phyloP scores from a whole-genome alignment of 371 early-diverging fungal genomes.

The Funneliformis caledonium region DNA sequence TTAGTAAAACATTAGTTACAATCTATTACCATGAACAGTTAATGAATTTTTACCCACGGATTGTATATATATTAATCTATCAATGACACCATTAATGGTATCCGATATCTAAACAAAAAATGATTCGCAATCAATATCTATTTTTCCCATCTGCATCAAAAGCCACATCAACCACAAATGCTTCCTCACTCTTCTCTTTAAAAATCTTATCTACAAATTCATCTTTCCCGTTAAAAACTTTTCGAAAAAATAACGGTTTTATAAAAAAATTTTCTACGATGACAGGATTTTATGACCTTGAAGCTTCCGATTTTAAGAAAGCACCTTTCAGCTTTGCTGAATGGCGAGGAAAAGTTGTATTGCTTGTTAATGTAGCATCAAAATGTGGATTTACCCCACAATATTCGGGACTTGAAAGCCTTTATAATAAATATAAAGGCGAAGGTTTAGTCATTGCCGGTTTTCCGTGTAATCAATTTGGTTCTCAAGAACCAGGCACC shows the following conservation, averaged over 20 bases:
- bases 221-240: not conserved
- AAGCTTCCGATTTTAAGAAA: not conserved
- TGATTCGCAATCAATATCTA: not conserved
- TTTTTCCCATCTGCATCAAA: not conserved
- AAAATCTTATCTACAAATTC: not conserved
- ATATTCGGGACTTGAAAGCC: slow-evolving; percentile 79
- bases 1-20: too few relatives aligned
- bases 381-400: slow-evolving; percentile 94
- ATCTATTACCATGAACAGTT: too few relatives aligned
- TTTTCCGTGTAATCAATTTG: slow-evolving; percentile 93
- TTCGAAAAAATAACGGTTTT: not conserved
- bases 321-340: slow-evolving; percentile 31
- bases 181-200: not conserved
- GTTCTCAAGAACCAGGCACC: slow-evolving; percentile 70
- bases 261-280: not conserved
- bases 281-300: slow-evolving; percentile 20
- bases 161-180: not conserved
- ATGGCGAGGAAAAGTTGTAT: slow-evolving; percentile 75
- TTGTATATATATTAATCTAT: too few relatives aligned
- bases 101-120: not conserved
- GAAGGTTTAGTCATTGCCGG: slow-evolving; percentile 76
- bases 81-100: too few relatives aligned
- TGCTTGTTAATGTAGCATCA: slow-evolving; percentile 95
- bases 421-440: slow-evolving; percentile 83
- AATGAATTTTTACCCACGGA: too few relatives aligned